Evolutionary conservation across 2,329 filamentous ascomycete genomes (phyloP).

Genomic region (Aspergillus sp.): DNA sequence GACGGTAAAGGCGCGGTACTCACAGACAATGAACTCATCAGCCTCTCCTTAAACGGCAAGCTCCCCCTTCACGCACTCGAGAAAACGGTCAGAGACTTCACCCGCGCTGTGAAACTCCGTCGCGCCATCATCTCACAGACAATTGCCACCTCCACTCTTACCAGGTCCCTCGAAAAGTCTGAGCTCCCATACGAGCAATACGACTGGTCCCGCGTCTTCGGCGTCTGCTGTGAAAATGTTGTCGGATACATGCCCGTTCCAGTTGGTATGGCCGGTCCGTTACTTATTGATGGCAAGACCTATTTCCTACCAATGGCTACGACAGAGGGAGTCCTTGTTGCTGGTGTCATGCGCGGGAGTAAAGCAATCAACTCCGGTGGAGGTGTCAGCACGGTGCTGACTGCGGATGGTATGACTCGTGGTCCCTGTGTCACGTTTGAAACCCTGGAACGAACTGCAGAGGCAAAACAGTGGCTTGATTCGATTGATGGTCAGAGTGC

Average conservation of each 20-base stretch:
- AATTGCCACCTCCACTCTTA: constrained; percentile 75
- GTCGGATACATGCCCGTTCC: constrained; percentile 94
- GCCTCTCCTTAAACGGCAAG: constrained; percentile 83
- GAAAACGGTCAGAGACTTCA: constrained; percentile 82
- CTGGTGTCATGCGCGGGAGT: constrained; percentile 87
- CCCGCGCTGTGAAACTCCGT: constrained; percentile 90
- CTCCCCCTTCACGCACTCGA: constrained; percentile 94
- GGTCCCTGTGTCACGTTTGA: constrained; percentile 93
- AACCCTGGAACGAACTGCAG: constrained; percentile 83
- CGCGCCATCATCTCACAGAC: constrained; percentile 86
- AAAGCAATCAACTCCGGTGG: constrained; percentile 98
- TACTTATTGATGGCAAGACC: constrained; percentile 90
- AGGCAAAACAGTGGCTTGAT: constrained; percentile 95
- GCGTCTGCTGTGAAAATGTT: constrained; percentile 98
- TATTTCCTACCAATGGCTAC: constrained; percentile 99
- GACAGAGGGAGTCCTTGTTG: constrained; percentile 95
- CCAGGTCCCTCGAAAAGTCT: constrained; percentile 76
- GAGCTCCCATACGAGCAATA: constrained; percentile 88
- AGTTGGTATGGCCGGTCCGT: constrained; percentile 88
- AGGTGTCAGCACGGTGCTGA: constrained; percentile 87
- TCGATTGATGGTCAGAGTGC: constrained; percentile 78
- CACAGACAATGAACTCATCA: constrained; percentile 81
- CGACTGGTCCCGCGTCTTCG: constrained; percentile 93
- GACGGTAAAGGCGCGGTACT: constrained; percentile 80
- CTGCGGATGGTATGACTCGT: constrained; percentile 94